Evolutionary conservation across 768 basidiomycete species (phyloP).

Genomic region (Strobilomyces echinocephalus): DNA sequence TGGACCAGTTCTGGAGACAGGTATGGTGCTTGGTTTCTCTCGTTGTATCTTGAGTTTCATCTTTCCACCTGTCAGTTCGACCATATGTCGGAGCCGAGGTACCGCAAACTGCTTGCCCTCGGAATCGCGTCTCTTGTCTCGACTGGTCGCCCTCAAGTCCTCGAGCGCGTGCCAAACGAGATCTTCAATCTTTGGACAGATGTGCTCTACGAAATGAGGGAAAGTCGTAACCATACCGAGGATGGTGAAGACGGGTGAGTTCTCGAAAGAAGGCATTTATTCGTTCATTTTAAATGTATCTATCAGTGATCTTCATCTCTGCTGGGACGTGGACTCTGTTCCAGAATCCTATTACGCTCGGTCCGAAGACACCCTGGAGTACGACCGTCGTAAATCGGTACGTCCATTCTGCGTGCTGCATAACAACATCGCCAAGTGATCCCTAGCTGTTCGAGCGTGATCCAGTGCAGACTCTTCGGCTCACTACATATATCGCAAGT

Average conservation of each 20-base stretch:
- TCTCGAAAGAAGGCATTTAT: not conserved
- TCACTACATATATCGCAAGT: slow-evolving; percentile 56
- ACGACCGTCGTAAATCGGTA: slow-evolving; percentile 69
- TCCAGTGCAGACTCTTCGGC: slow-evolving; percentile 60
- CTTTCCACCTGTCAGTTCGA: slow-evolving; percentile 58
- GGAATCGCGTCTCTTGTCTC: slow-evolving; percentile 74
- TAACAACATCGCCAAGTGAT: slow-evolving; percentile 6
- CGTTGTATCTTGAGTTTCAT: not conserved
- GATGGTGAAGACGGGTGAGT: slow-evolving; percentile 37
- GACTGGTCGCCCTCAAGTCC: slow-evolving; percentile 67
- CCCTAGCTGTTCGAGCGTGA: slow-evolving; percentile 65
- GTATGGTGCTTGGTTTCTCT: slow-evolving; percentile 37
- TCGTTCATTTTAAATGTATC: not conserved
- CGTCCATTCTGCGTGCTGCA: slow-evolving; percentile 17
- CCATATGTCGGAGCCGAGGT: slow-evolving; percentile 80
- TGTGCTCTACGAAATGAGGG: slow-evolving; percentile 82
- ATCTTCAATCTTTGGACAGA: slow-evolving; percentile 87
- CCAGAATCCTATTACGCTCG: slow-evolving; percentile 56
- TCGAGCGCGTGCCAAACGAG: slow-evolving; percentile 66
- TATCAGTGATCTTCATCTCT: slow-evolving; percentile 43
- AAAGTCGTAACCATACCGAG: slow-evolving; percentile 43
- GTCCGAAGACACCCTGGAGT: slow-evolving; percentile 71
- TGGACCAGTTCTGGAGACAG: slow-evolving; percentile 82
- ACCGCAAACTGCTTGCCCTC: slow-evolving; percentile 81
- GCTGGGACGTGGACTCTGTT: slow-evolving; percentile 66